Evolutionary conservation across 2,329 filamentous ascomycete species (phyloP), one percentile per base, ranked within the genome.

Genomic region (Biscogniauxia mediterranea): DNA sequence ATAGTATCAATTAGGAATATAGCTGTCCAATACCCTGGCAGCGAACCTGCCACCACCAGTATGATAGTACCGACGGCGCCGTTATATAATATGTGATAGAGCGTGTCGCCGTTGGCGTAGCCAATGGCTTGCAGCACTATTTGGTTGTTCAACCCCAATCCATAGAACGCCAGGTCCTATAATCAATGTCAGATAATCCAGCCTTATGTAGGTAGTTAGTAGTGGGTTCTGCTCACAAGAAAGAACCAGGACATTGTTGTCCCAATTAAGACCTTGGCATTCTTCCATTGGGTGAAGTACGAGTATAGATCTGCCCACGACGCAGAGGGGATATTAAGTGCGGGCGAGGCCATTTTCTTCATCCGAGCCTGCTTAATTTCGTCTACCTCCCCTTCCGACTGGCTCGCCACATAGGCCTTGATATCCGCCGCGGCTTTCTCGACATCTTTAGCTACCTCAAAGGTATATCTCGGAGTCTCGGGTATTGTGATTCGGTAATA

Each of bases 401-500:
- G 76, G 71, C 80, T 83, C 0, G 79, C 71, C 60, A 85, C 77
- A 58, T 85, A 86, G 7, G 83, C 83, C 68, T 86, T 85, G 67
- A 91, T 86, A 68, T 94, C 91, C 11, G 86, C 87, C 61, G 89
- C 87, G 28, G 86, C 91, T 77, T 92, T 90, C 74, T 91, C 84
- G 28, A 91, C 81, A 70, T 95, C 90, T 61, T 87, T 88, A 26
- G 86, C 83, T 1, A 95, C 86, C 73, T 95, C 91, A 68, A 93
- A 92, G 1, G 91, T 93, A 74, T 93, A 94, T 46, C 90, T 85
- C 46, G 91, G 90, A 3, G 91, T 93, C 77, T 95, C 92, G 8
- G 91, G 91, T 61, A 95, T 93, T 21, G 91, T 94, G 57, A 95
- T 84, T 64, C 91, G 89, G 77, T 91, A 95, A 76, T 93, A 94